Base-by-base conservation (phyloP, 2,329 filamentous ascomycete species). In the Thelonectria olida region DNA sequence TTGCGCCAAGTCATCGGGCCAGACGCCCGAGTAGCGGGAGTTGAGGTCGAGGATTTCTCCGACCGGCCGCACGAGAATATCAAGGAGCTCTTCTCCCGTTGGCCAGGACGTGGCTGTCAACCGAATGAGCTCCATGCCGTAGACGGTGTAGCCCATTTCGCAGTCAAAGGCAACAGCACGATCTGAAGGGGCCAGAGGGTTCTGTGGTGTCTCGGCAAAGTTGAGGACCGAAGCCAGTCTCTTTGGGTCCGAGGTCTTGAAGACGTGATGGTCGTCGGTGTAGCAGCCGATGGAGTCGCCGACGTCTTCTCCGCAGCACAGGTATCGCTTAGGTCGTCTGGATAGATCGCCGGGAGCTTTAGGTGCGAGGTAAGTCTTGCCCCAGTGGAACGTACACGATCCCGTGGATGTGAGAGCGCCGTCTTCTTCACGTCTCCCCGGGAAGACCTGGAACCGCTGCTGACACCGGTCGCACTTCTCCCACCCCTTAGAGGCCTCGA, bases 131-230 rank as follows among this genome's bases (percentile, higher is more conserved):
- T 99, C 96, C 66, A 98, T 81, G 0, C 96, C 96, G 50, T 90
- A 78, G 1, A 92, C 92, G 0, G 96, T 99, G 73, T 97, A 98
- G 5, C 92, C 92, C 96, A 99, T 99, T 74, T 99, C 96, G 72
- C 96, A 98, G 75, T 99, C 96, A 71, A 99, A 95, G 65, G 89
- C 91, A 10, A 98, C 88, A 2, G 91, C 92, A 34, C 86, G 85
- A 53, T 84, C 79, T 1, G 76, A 70, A 0, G 81, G 79, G 2
- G 80, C 82, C 2, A 78, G 70, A 1, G 80, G 75, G 66, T 93
- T 93, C 12, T 82, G 78, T 0, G 94, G 94, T 0, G 96, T 98
- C 63, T 87, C 78, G 58, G 88, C 85, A 74, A 96, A 99, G 52
- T 95, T 93, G 70, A 96, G 84, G 3, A 95, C 80, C 1, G 89